A percentile compares a stretch with the other conserved stretches of the same genome.
Evolutionary conservation across 1,284 basidiomycete species (phyloP).

Genomic region (Cystobasidium pallidum): DNA sequence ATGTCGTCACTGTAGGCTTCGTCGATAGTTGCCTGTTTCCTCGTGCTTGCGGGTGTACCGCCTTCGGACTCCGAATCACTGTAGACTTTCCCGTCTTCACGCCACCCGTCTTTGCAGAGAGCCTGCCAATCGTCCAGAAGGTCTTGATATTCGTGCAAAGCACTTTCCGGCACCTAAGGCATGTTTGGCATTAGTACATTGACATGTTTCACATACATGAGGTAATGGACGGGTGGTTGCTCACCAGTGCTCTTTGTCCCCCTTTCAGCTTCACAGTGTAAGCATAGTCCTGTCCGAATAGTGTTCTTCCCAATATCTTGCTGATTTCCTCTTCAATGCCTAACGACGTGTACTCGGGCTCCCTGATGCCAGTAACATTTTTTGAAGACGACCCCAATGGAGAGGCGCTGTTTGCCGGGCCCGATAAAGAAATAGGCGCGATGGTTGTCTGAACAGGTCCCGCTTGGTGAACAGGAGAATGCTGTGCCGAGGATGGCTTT

Average conservation of each 20-base stretch:
- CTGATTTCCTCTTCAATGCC: constrained; percentile 42
- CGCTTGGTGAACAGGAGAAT: neutral
- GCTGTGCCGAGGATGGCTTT: neutral
- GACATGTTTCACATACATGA: too few species aligned
- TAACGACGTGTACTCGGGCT: constrained; percentile 7
- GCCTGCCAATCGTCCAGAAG: constrained; percentile 31
- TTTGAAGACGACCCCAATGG: neutral
- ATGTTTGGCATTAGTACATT: too few species aligned
- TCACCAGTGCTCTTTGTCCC: constrained; percentile 28
- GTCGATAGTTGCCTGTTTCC: neutral
- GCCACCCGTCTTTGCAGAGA: constrained; percentile 8
- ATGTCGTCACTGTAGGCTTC: constrained; percentile 26
- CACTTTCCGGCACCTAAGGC: constrained; percentile 27
- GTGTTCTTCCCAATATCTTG: constrained; percentile 28
- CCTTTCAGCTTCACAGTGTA: constrained; percentile 41
- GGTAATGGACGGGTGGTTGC: too few species aligned
- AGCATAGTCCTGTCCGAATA: constrained; percentile 1
- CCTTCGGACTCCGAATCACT: constrained; percentile 15
- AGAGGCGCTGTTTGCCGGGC: neutral
- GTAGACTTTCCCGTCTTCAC: constrained; percentile 18
- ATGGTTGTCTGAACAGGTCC: neutral
- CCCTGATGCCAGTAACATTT: neutral
- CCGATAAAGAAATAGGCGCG: neutral
- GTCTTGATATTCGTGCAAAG: constrained; percentile 32
- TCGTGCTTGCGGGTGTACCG: neutral